Base-by-base conservation (phyloP, 306 rosid species). In the Fragaria ananassa region DNA sequence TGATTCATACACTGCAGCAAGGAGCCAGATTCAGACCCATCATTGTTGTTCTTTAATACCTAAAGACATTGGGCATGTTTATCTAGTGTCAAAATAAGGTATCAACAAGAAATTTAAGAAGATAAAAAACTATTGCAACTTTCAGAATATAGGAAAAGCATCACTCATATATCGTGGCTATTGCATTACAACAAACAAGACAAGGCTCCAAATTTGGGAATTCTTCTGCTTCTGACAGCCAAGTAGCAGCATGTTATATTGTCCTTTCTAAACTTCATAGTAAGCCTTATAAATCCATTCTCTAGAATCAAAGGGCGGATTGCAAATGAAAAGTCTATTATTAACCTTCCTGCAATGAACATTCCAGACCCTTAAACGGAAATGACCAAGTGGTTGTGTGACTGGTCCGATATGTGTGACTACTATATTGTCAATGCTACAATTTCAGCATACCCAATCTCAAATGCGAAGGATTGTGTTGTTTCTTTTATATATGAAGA, bases 21-120 rank as follows among this genome's bases (percentile, higher is more conserved):
- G 78, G 97, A 90, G 81, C 97, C 97, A 72, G 78, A 83, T 84
- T 90, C 96, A 3, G 97, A 92, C 50, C 98, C 98, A 78, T 95
- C 96, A 69, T 79, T 86, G 78, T 78, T 95, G 81, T 90, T 95
- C 88, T 84, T 83, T 68, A 95, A 81, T 74, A 92, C 86, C 98
- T 95, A 83, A 82, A 72, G 79, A 68, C 63, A 86, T 60, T 29
- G 62, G 76, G 76, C 62, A 78, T 54, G 62, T 60, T 46, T 74
- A 47, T 71, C 54, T 60, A 64, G 72, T 41, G 67, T 72, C 79
- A 65, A 35, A 74, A 71, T 17, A 74, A 82, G 45, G 41, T n/a
- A 34, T 3, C 66, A 74, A 70, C 39, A 10, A 21, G 71, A 72
- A 72, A 75, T 21, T 49, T 71, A 13, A 74, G 15, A 50, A 71